phyloP scores from a whole-genome alignment of 1,284 basidiomycete genomes.

The Malassezia pachydermatis region DNA sequence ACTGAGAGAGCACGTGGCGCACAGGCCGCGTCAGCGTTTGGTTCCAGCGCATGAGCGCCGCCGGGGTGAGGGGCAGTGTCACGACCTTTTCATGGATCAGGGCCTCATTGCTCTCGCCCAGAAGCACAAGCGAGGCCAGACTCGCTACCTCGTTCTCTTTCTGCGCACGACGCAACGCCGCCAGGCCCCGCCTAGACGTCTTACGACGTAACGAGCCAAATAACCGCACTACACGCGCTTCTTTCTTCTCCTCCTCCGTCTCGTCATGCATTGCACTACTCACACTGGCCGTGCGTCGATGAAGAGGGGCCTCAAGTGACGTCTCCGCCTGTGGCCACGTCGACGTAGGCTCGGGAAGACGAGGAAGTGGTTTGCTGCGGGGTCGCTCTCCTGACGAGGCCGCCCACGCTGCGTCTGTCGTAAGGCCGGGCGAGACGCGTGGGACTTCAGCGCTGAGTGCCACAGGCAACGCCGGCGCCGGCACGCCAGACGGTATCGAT shows the following conservation, averaged over 20 bases:
- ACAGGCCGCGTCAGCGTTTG: constrained; percentile 23
- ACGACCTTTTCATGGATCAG: neutral
- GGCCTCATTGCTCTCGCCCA: neutral
- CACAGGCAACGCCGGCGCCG: no score
- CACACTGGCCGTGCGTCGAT: neutral
- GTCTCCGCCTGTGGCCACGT: neutral
- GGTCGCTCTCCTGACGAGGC: neutral
- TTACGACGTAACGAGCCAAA: constrained; percentile 21
- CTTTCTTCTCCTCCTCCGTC: neutral
- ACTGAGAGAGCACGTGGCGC: neutral
- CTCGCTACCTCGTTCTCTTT: neutral
- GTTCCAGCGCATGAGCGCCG: constrained; percentile 33
- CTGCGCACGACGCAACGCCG: neutral
- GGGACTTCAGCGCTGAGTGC: no score
- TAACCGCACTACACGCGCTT: constrained; percentile 10
- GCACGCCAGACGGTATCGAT: no score
- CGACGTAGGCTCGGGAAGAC: neutral
- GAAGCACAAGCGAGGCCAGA: neutral
- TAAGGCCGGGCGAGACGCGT: neutral
- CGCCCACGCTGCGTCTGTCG: neutral
- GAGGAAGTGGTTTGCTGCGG: neutral
- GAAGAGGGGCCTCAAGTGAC: neutral
- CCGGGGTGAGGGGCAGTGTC: constrained; percentile 22
- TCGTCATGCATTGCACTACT: no score
- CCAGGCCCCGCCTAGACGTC: constrained; percentile 9